Evolutionary conservation across 140 eudicot genomes (phyloP).

Genomic region (Stevia rebaudiana): DNA sequence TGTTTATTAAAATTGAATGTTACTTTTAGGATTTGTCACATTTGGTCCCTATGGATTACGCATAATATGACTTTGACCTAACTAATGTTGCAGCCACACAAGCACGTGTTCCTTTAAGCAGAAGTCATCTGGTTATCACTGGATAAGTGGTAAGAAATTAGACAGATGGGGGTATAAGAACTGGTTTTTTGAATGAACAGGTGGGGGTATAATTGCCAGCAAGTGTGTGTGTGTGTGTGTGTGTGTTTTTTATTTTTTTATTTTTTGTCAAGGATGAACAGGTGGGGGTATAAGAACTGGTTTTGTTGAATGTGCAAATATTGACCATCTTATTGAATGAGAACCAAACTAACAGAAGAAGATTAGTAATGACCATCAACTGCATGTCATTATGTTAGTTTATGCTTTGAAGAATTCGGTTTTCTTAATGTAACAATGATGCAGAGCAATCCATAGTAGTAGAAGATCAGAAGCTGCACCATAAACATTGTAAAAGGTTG

Average conservation of each 20-base stretch:
- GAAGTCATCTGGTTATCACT: neutral
- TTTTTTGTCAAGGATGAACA: neutral
- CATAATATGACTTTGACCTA: neutral
- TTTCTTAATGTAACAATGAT: neutral
- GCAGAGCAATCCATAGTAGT: neutral
- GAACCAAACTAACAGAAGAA: neutral
- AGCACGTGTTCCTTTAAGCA: neutral
- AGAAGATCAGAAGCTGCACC: neutral
- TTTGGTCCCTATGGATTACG: slow-evolving; percentile 12
- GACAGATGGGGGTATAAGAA: no score
- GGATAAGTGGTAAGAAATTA: neutral
- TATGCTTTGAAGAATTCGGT: neutral
- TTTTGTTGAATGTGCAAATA: neutral
- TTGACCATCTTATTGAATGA: slow-evolving; percentile 2
- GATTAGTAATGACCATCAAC: neutral
- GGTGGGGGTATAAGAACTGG: neutral
- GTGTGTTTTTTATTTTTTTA: neutral
- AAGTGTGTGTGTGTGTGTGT: no score
- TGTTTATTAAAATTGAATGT: neutral
- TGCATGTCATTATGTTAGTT: slow-evolving; percentile 8
- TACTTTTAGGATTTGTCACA: neutral
- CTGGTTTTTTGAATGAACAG: slow-evolving; percentile 3
- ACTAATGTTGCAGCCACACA: neutral
- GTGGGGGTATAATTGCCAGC: no score
- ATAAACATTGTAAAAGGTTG: slow-evolving; percentile 1